Base-by-base conservation (phyloP, 306 rosid genomes). In the Quercus robur region DNA sequence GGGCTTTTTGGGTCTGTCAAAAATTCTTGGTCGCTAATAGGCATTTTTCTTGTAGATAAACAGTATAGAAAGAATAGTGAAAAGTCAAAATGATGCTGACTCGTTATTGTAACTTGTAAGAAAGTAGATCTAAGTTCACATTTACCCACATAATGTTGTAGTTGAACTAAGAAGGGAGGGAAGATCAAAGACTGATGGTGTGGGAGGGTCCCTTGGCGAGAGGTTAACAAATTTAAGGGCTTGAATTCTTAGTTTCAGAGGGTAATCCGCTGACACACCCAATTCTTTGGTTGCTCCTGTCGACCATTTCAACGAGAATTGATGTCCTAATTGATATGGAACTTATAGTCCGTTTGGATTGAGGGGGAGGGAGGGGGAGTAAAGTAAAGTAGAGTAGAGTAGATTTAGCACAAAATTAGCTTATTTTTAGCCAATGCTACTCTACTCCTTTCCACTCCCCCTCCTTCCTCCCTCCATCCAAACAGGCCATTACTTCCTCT, bases 231-330 rank as follows among this genome's bases (percentile, higher is more conserved):
- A 63, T 49, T 77, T 77, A 66, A 77, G 73, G 41, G 81, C 68
- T 26, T 81, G 81, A 25, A 25, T 28, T 75, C 81, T 71, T 38
- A 81, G 56, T 25, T 77, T 56, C 33, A 49, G 46, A 54, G 81
- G 85, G 74, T 71, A 76, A 62, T 81, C 85, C 10, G 75, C 77
- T 14, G 71, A 35, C 74, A 38, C 78, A 71, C 74, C 81, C 81
- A 30, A 76, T 81, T 70, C 80, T 76, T 1, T 73, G 84, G 56
- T 73, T 5, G 77, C 81, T 49, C 75, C 81, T 5, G 74, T 71
- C 51, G 70, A 81, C 77, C 85, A 81, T 23, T 71, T 61, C 49
- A 63, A 19, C 38, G 67, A 61, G 1, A 76, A 52, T 62, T 51
- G 71, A 26, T 72, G 31, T 1, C 75, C 63, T 54, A 82, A 46